phyloP scores from a whole-genome alignment of 805 yeast species.

The Pichia deserticola region DNA sequence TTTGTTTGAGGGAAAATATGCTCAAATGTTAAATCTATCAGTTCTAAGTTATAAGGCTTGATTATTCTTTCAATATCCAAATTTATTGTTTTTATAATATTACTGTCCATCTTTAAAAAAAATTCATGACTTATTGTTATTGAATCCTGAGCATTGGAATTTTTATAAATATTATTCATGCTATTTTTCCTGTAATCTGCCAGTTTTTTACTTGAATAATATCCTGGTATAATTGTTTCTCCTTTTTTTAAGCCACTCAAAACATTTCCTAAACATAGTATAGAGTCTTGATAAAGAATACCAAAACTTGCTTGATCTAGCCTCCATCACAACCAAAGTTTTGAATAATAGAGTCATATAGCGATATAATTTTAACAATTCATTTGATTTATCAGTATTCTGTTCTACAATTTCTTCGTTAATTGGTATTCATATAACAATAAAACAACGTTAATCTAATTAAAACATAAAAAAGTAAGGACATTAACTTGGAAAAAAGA shows the following conservation, averaged over 20 bases:
- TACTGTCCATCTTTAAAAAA: neutral
- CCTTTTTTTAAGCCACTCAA: conserved; percentile 13
- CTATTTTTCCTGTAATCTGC: neutral
- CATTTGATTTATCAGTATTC: neutral
- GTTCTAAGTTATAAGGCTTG: neutral
- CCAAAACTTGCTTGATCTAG: conserved; percentile 5
- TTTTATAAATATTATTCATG: neutral
- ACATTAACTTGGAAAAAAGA: conserved; percentile 1
- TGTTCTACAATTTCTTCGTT: neutral
- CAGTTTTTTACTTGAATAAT: neutral
- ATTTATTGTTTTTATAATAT: neutral
- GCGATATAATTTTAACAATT: conserved; percentile 2
- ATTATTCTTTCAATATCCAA: neutral
- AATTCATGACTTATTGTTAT: neutral
- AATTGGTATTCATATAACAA: neutral
- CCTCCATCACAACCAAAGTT: neutral
- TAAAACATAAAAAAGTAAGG: neutral
- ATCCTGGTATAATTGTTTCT: neutral
- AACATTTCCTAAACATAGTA: conserved; percentile 5
- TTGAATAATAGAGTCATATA: conserved; percentile 5
- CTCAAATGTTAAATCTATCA: neutral
- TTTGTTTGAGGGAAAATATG: neutral
- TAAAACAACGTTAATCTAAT: conserved; percentile 7
- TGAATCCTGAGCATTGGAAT: neutral
- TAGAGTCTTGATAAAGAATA: conserved; percentile 8